Percentiles rank a stretch among this genome's conserved stretches.
Conservation (phyloP, 2,329 filamentous ascomycete species). For the Ophioceras dolichostomum region DNA sequence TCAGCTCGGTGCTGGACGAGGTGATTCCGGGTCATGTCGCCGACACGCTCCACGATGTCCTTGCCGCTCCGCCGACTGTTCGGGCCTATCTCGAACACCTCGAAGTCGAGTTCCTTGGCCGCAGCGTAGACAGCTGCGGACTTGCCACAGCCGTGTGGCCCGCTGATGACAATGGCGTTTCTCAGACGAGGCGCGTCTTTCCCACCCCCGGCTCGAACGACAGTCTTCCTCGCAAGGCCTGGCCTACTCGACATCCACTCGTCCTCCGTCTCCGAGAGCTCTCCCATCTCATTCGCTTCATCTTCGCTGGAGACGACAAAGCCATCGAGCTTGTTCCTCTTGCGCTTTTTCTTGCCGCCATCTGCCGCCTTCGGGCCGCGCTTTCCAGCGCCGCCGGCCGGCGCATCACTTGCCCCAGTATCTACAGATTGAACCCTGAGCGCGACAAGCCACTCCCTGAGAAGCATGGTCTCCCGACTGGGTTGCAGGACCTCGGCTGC, state of each 20-base stretch:
- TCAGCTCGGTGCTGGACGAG: slow-evolving; percentile 54
- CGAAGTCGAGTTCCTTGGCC: slow-evolving; percentile 82
- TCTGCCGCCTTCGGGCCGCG: slow-evolving; percentile 13
- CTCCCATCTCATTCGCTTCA: slow-evolving; percentile 56
- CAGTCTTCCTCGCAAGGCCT: slow-evolving; percentile 35
- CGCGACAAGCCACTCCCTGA: slow-evolving; percentile 71
- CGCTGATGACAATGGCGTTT: slow-evolving; percentile 81
- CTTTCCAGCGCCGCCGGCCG: slow-evolving; percentile 15
- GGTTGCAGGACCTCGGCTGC: slow-evolving; percentile 65
- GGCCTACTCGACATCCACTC: slow-evolving; percentile 26
- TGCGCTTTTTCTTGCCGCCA: slow-evolving; percentile 47
- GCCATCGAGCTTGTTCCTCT: slow-evolving; percentile 62
- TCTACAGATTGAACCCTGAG: slow-evolving; percentile 69
- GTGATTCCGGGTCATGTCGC: slow-evolving; percentile 95
- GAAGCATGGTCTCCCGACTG: slow-evolving; percentile 53
- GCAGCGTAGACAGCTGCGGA: slow-evolving; percentile 86
- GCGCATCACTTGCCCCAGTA: slow-evolving; percentile 33
- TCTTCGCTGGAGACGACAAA: slow-evolving; percentile 75
- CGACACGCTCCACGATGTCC: slow-evolving; percentile 83
- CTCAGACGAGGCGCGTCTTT: slow-evolving; percentile 38
- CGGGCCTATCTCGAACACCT: slow-evolving; percentile 90
- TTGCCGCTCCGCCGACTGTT: slow-evolving; percentile 74
- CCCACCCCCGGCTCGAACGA: slow-evolving; percentile 31
- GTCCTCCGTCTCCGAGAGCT: slow-evolving; percentile 50
- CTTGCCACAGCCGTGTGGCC: slow-evolving; percentile 83